These are phyloP conservation scores for Gaeumannomyces tritici DNA, from an alignment of 2,329 filamentous ascomycete species.

Conservation along the genomic window DNA sequence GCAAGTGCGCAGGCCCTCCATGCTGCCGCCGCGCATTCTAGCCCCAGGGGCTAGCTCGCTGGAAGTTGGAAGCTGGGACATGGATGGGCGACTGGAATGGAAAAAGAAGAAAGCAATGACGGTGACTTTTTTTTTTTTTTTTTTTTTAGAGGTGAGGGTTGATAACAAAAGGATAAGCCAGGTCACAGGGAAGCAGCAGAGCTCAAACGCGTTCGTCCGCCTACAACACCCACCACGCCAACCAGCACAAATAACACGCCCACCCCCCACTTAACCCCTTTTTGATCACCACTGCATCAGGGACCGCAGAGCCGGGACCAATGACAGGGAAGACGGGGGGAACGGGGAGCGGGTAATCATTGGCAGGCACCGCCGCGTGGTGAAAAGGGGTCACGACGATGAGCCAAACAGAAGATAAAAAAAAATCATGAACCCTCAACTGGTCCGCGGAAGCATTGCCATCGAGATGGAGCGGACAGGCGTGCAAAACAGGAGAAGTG, in stretches of 20 bases:
- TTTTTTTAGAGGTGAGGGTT: too few relatives aligned
- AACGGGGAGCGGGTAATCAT: not conserved
- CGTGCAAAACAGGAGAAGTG: not conserved
- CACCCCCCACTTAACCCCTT: not conserved
- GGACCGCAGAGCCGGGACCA: not conserved
- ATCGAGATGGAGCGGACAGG: not conserved
- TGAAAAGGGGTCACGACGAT: too few relatives aligned
- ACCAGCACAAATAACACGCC: too few relatives aligned
- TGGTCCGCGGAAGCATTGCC: not conserved
- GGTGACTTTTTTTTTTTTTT: too few relatives aligned
- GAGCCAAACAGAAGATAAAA: too few relatives aligned
- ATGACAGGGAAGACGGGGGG: not conserved
- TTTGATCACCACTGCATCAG: not conserved
- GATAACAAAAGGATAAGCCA: not conserved
- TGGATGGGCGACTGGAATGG: not conserved
- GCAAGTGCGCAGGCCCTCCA: not conserved
- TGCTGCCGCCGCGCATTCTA: not conserved
- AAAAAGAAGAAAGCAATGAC: not conserved
- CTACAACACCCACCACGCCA: not conserved
- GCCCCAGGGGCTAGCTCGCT: not conserved
- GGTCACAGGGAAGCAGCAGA: not conserved
- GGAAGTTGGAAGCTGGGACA: not conserved
- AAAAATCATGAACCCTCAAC: too few relatives aligned
- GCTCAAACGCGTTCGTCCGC: not conserved
- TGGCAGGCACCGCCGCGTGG: too few relatives aligned